These are phyloP conservation scores for Cryptosporidium ryanae DNA, from an alignment of 169 alveolate species.

Conservation along the genomic window DNA sequence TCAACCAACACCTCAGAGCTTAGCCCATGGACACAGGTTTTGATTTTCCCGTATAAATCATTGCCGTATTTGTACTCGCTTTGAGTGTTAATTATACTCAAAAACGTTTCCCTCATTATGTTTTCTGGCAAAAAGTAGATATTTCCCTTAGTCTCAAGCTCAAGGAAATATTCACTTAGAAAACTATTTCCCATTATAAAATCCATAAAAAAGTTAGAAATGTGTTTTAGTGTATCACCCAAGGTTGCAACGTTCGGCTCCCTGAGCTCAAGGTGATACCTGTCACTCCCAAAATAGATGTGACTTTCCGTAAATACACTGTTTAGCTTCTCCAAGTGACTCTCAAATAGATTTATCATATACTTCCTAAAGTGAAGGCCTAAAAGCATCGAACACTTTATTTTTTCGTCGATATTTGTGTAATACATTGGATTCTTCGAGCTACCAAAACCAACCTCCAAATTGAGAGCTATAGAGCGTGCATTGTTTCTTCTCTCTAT, in stretches of 20 bases:
- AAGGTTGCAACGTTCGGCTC: background rate
- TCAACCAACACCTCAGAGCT: background rate
- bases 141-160: constrained; percentile 18
- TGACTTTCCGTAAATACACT: constrained; percentile 4
- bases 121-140: constrained; percentile 42
- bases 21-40: background rate
- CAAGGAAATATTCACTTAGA: constrained; percentile 7
- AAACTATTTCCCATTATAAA: background rate
- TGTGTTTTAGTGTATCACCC: background rate
- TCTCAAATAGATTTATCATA: constrained; percentile 5
- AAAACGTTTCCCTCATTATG: constrained; percentile 23
- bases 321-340: constrained; percentile 4
- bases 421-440: constrained; percentile 44
- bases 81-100: constrained; percentile 30
- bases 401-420: background rate
- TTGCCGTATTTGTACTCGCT: too few relatives aligned
- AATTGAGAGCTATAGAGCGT: background rate
- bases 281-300: constrained; percentile 4
- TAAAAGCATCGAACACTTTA: constrained; percentile 6
- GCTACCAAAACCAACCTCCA: constrained; percentile 53
- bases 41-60: constrained; percentile 35
- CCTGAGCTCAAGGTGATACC: constrained; percentile 6
- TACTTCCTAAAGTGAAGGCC: constrained; percentile 16
- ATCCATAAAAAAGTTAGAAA: constrained; percentile 13
- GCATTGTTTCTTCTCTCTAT: background rate